Percentiles rank a stretch among this genome's conserved stretches.
phyloP scores from a whole-genome alignment of 257 asterid species.

The Ophiorrhiza pumila region DNA sequence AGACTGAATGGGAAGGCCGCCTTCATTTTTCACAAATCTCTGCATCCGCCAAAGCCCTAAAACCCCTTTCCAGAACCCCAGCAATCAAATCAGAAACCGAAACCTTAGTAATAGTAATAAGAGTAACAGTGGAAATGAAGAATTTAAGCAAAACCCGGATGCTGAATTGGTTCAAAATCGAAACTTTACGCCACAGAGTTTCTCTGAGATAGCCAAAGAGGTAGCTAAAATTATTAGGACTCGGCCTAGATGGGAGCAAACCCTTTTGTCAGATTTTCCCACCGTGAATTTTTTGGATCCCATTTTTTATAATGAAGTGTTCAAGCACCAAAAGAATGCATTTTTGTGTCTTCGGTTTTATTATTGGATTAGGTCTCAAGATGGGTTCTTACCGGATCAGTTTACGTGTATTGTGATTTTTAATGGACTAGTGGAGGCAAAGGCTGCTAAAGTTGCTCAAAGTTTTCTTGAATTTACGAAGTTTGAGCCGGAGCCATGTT shows the following conservation, averaged over 20 bases:
- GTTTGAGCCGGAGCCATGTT: conserved; percentile 47
- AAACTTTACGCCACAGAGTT: conserved; percentile 10
- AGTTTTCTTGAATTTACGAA: conserved; percentile 36
- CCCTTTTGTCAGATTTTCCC: conserved; percentile 52
- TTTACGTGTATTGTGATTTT: conserved; percentile 40
- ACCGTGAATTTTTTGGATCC: conserved; percentile 52
- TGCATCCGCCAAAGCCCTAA: conserved; percentile 44
- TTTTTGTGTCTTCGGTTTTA: conserved; percentile 48
- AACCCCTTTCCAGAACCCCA: conserved; percentile 16
- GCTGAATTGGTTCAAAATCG: conserved; percentile 26
- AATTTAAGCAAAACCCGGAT: conserved; percentile 24
- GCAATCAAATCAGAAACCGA: conserved; percentile 34
- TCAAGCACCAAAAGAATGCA: conserved; percentile 45
- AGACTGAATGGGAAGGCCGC: conserved; percentile 44
- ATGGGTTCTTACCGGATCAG: conserved; percentile 35
- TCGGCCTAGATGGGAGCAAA: conserved; percentile 67
- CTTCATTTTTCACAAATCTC: conserved; percentile 31
- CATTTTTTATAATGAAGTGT: conserved; percentile 46
- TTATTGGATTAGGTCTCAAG: conserved; percentile 52
- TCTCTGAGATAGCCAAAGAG: conserved; percentile 43
- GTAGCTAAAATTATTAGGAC: conserved; percentile 43
- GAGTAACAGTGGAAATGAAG: conserved; percentile 24
- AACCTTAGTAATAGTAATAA: conserved; percentile 29
- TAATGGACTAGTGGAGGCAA: conserved; percentile 53
- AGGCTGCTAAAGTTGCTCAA: conserved; percentile 48